Base-by-base conservation (phyloP, 2,329 filamentous ascomycete genomes). In the Colletotrichum eleusines region DNA sequence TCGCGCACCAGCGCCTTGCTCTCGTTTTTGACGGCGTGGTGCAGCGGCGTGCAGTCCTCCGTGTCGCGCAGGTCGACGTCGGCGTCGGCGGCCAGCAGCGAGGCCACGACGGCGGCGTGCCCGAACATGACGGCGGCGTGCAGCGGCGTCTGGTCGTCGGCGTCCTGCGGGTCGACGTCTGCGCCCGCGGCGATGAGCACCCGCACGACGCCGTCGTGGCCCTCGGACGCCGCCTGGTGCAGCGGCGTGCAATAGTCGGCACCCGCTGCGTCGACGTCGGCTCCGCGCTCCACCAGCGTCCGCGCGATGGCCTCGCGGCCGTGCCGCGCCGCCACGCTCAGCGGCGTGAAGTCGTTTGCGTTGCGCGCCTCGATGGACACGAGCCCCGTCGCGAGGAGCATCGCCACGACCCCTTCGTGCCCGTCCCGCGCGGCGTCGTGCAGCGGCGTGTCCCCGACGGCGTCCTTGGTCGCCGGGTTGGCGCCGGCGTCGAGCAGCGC, bases 21-120 rank as follows among this genome's bases (percentile, higher is more conserved):
- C 46, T 70, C 72, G 57, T 74, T 74, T 58, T 74, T 74, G 18
- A 74, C 72, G 14, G 72, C 72, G 16, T 74, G 72, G 60, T 74
- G 72, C 26, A 74, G 59, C 38, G 72, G 71, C 23, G 72, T 74
- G 11, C 72, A 74, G 61, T 74, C 71, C 61, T 74, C 72, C n/a
- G 61, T 66, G 28, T 74, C 72, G 28, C 67, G 9, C 1, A 71
- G 5, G n/a, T 74, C 46, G 16, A 73, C 71, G 5, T 70, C 60
- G 33, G 72, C 72, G 18, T 70, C 67, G 20, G 72, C 71, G 8
- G 67, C 63, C 4, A 74, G 16, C 40, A 74, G 9, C 16, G 57
- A 64, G 18, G 60, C 66, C 3, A 73, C 74, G 12, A 74, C 72
- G 9, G 61, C 66, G 23, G 72, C 66, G 61, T 74, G 74, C 69